Evolutionary conservation across 1,139 yeast genomes (phyloP).

Genomic region (Kluyveromyces marxianus): DNA sequence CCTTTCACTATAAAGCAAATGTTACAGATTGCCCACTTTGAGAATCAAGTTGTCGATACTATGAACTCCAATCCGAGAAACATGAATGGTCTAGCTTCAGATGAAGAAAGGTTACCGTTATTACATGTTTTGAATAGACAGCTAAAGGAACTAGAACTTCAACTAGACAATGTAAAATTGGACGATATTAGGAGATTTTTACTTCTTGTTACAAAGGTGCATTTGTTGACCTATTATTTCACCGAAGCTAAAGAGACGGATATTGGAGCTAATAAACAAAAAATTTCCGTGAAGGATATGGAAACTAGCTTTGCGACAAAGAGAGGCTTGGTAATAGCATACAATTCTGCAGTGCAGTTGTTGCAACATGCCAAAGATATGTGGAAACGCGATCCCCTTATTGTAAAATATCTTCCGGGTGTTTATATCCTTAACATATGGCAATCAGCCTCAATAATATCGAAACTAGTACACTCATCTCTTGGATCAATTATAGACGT

Average conservation of each 20-base stretch:
- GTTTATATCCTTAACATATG: constrained; percentile 74
- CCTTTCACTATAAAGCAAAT: constrained; percentile 62
- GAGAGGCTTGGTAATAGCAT: constrained; percentile 67
- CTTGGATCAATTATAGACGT: constrained; percentile 59
- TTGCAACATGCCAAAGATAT: constrained; percentile 60
- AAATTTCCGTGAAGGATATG: constrained; percentile 10
- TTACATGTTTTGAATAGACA: constrained; percentile 63
- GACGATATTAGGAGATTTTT: constrained; percentile 68
- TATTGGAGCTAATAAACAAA: background rate
- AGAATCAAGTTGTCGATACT: constrained; percentile 75
- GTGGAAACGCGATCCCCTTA: constrained; percentile 50
- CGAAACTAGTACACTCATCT: constrained; percentile 70
- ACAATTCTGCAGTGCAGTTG: constrained; percentile 68
- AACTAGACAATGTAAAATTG: constrained; percentile 34
- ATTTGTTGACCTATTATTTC: constrained; percentile 72
- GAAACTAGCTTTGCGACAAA: constrained; percentile 43
- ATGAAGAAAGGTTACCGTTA: constrained; percentile 66
- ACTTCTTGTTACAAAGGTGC: constrained; percentile 66
- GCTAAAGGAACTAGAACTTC: constrained; percentile 65
- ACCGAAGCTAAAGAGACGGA: constrained; percentile 42
- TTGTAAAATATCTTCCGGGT: constrained; percentile 75
- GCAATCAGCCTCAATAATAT: constrained; percentile 86
- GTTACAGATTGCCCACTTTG: constrained; percentile 77
- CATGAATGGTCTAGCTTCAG: constrained; percentile 49
- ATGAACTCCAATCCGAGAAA: constrained; percentile 67